A percentile compares a stretch with the other conserved stretches of the same genome.
phyloP scores from a whole-genome alignment of 1,139 yeast genomes.

The Yamadazyma diddensiae region DNA sequence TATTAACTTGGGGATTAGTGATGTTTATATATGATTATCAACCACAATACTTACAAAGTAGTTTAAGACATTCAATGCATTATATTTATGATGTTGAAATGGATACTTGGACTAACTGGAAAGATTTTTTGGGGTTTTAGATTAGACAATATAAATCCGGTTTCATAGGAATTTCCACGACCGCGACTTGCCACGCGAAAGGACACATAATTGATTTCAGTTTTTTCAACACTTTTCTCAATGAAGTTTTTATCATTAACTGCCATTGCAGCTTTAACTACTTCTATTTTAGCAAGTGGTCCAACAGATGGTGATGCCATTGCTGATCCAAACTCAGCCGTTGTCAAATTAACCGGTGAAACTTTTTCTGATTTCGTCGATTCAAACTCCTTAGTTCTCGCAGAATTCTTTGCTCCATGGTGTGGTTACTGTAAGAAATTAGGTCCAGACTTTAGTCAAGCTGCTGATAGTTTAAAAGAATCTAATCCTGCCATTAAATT shows the following conservation, averaged over 20 bases:
- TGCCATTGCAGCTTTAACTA: constrained; percentile 38
- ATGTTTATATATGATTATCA: constrained; percentile 69
- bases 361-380: constrained; percentile 62
- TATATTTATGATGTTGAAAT: constrained; percentile 61
- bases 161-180: too few species aligned
- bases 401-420: constrained; percentile 99
- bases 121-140: constrained; percentile 38
- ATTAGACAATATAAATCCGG: background rate
- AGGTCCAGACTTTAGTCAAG: constrained; percentile 86
- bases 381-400: constrained; percentile 76
- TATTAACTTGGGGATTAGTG: constrained; percentile 72
- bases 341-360: constrained; percentile 67
- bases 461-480: constrained; percentile 72
- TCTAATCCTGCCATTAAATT: constrained; percentile 61
- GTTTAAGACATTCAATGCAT: constrained; percentile 69
- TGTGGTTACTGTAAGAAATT: constrained; percentile 97
- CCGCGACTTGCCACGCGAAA: background rate
- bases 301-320: constrained; percentile 57
- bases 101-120: constrained; percentile 43
- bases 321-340: constrained; percentile 84
- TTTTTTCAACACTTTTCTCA: constrained; percentile 4
- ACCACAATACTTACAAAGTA: constrained; percentile 61
- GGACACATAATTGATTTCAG: too few species aligned
- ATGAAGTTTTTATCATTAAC: constrained; percentile 46
- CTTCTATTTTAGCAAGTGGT: constrained; percentile 39